phyloP scores from a whole-genome alignment of 805 yeast genomes.

The Candida golubevii region DNA sequence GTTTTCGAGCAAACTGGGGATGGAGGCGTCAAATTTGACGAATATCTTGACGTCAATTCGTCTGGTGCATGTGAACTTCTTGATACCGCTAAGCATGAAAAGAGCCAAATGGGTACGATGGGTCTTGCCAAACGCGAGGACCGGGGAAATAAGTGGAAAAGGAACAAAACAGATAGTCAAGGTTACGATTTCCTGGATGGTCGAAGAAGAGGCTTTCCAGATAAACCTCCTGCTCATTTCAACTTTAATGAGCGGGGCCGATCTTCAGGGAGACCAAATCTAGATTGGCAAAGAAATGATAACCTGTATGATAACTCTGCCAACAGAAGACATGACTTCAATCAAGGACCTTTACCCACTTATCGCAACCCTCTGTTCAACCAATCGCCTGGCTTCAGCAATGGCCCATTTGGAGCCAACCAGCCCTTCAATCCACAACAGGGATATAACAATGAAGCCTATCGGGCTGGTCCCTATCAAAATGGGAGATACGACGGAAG shows the following conservation, averaged over 20 bases:
- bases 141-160: background rate
- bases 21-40: constrained; percentile 79
- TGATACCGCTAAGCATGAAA: constrained; percentile 27
- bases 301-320: background rate
- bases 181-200: background rate
- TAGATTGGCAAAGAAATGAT: constrained; percentile 1
- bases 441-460: background rate
- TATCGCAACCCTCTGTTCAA: background rate
- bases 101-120: background rate
- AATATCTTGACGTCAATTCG: constrained; percentile 65
- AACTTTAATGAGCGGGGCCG: background rate
- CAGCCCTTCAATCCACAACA: background rate
- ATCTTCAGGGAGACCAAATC: background rate
- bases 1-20: constrained; percentile 64
- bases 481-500: background rate
- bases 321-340: background rate
- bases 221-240: background rate
- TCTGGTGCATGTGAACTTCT: constrained; percentile 62
- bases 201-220: constrained; percentile 3
- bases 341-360: background rate
- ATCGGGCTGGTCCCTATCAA: background rate
- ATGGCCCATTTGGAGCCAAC: background rate
- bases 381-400: background rate
- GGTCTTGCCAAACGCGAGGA: background rate
- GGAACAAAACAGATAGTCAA: background rate